These are phyloP conservation scores for Carnegiea gigantea DNA, from an alignment of 179 eudicot species.

Conservation along the genomic window DNA sequence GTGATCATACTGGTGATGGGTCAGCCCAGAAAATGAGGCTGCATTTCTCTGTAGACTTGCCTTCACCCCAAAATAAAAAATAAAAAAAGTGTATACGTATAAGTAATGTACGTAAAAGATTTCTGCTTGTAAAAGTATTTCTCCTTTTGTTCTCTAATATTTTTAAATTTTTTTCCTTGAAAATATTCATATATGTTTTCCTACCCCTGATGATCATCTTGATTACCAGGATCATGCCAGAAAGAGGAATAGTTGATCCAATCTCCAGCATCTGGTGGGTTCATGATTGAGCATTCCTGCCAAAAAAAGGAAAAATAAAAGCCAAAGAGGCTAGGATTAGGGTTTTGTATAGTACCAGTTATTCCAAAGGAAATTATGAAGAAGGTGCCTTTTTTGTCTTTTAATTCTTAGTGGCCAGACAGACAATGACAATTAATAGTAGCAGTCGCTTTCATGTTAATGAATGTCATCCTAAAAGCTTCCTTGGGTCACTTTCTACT, in stretches of 20 bases:
- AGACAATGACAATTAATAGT: neutral
- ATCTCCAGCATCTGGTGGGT: neutral
- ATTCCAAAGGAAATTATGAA: neutral
- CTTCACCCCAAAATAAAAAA: neutral
- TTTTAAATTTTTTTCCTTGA: neutral
- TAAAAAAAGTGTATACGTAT: no score
- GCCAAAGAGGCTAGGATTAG: neutral
- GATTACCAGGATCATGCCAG: neutral
- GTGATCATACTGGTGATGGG: neutral
- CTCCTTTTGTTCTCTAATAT: neutral
- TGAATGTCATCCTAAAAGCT: neutral
- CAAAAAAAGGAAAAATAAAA: no score
- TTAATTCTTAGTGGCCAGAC: neutral
- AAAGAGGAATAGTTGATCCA: neutral
- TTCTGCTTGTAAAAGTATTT: no score
- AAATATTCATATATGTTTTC: no score
- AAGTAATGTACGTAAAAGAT: no score
- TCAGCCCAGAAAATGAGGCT: neutral
- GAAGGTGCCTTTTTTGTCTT: neutral
- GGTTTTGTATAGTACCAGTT: neutral
- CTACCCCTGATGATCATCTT: neutral
- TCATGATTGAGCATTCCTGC: neutral
- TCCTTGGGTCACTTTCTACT: neutral
- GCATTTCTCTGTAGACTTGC: no score
- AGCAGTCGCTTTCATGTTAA: neutral